These are phyloP conservation scores for Blastobotrys proliferans DNA, from an alignment of 1,139 yeast genomes.

Conservation along the genomic window DNA sequence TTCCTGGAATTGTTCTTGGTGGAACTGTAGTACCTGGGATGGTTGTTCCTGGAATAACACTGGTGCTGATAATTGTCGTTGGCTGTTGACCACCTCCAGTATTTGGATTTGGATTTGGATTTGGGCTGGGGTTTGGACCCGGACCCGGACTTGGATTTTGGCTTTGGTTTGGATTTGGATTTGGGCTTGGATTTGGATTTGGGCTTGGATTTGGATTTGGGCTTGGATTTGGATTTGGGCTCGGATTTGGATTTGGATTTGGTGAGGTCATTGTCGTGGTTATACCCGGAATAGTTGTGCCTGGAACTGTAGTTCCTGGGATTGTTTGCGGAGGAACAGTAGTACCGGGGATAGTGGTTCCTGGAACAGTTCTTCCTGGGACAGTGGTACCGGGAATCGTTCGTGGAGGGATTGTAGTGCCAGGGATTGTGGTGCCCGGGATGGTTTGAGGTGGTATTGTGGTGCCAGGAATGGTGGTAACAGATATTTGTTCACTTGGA, in stretches of 20 bases:
- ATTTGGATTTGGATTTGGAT: background rate
- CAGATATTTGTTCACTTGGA: background rate
- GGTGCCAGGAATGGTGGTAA: slow-evolving; percentile 8
- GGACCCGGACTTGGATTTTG: background rate
- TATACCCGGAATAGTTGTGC: slow-evolving; percentile 13
- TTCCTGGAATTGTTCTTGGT: slow-evolving; percentile 18
- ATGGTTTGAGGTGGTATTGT: slow-evolving; percentile 1
- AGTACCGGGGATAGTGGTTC: slow-evolving; percentile 14
- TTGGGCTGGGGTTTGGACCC: background rate
- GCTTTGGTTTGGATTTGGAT: background rate
- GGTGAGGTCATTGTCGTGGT: too few relatives aligned
- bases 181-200: background rate
- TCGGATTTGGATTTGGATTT: background rate
- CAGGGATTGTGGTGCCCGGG: slow-evolving; percentile 18
- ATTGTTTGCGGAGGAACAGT: slow-evolving; percentile 17
- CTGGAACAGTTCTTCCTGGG: slow-evolving; percentile 18
- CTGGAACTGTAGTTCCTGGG: slow-evolving; percentile 19
- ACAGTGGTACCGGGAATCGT: slow-evolving; percentile 19
- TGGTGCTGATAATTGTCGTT: background rate
- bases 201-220: background rate
- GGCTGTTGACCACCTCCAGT: background rate
- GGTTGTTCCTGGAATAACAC: slow-evolving; percentile 2
- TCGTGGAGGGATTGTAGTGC: slow-evolving; percentile 15
- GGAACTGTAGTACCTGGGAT: slow-evolving; percentile 16
- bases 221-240: background rate